Percentiles rank a stretch among this genome's conserved stretches.
Evolutionary conservation across 805 yeast species (phyloP).

Genomic region (Wickerhamiella shivajii): DNA sequence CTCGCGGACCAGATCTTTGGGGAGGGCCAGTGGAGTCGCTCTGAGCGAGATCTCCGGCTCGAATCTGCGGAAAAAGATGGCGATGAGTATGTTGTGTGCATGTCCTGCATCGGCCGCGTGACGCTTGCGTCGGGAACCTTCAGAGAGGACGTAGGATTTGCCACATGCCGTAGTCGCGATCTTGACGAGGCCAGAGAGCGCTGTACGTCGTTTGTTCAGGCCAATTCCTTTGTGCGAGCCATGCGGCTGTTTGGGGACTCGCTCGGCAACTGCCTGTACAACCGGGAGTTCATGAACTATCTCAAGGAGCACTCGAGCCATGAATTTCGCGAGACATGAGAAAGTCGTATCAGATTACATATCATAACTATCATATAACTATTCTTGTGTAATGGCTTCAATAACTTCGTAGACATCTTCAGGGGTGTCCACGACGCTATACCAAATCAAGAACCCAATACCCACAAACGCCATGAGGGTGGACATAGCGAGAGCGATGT

Average conservation of each 20-base stretch:
- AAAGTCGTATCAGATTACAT: too few relatives aligned
- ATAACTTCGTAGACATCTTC: too few relatives aligned
- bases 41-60: background rate
- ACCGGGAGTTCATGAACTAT: slow-evolving; percentile 15
- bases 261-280: slow-evolving; percentile 36
- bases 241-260: slow-evolving; percentile 68
- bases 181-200: slow-evolving; percentile 65
- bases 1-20: slow-evolving; percentile 14
- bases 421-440: slow-evolving; percentile 66
- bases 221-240: slow-evolving; percentile 69
- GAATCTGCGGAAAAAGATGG: background rate
- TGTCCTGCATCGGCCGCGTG: slow-evolving; percentile 38
- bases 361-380: too few relatives aligned
- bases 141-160: slow-evolving; percentile 67
- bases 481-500: slow-evolving; percentile 85
- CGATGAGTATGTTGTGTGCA: slow-evolving; percentile 13
- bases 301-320: background rate
- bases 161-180: slow-evolving; percentile 38
- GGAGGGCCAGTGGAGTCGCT: slow-evolving; percentile 9
- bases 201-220: slow-evolving; percentile 72
- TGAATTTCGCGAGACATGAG: too few relatives aligned
- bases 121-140: slow-evolving; percentile 68
- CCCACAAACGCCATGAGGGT: slow-evolving; percentile 77
- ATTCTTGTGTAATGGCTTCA: too few relatives aligned
- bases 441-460: slow-evolving; percentile 54